Evolutionary conservation across 176 grass and related monocot species (phyloP), one percentile per base, ranked within the genome.

Genomic region (Carex myosuroides): DNA sequence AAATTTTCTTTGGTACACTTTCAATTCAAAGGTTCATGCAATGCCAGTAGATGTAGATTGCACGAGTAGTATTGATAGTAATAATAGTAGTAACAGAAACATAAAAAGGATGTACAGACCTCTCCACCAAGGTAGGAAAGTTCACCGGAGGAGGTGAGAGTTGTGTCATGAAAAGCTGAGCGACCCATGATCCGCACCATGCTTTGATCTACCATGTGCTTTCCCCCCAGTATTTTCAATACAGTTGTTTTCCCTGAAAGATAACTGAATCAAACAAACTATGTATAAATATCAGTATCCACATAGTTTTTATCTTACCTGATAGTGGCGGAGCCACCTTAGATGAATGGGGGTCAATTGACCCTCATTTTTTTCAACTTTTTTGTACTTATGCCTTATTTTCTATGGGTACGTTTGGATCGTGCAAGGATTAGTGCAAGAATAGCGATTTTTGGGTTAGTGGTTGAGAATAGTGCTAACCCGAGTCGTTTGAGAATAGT

Each of bases 151-250:
- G 88, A 92, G 20, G 89, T 99, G 67, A 99, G 91, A 22, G 63
- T 79, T 62, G 93, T 95, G 85, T 99, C 96, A 76, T 99, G 96
- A 87, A 99, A 99, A 41, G 93, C 96, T 33, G 91, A 93, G 61
- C 88, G 89, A 42, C 93, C 96, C 71, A 99, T 80, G 16, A 99
- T 66, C 48, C 83, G 88, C 30, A 99, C 96, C 96, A 95, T 99
- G 89, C 88, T 90, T 85, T 86, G 93, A 90, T 95, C 96, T 76
- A 99, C 96, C 96, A 99, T 93, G 89, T 99, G 96, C 85, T 99
- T 99, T 79, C 96, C 95, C 11, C 96, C 96, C 32, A 99, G 80
- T 86, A 95, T 99, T 84, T 99, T 99, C 75, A 99, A 84, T 65
- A 99, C 91, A 81, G 95, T 95, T 85, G 92, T 95, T 85, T 99